Percentiles rank a stretch among this genome's conserved stretches.
Conservation (phyloP, 2,329 filamentous ascomycete genomes). For the Aureobasidium sp. region DNA sequence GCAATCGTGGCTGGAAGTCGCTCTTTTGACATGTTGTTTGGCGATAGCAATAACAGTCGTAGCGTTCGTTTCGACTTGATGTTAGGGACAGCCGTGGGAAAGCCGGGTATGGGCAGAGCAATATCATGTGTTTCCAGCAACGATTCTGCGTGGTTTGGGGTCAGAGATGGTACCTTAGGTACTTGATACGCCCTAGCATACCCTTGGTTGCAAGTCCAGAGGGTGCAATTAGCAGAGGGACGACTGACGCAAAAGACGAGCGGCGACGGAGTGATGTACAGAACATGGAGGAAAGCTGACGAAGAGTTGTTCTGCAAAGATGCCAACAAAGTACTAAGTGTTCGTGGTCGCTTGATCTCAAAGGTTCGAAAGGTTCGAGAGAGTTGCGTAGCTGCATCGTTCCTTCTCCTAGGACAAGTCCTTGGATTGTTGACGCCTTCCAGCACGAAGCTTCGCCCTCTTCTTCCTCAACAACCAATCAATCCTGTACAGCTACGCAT, state of each 20-base stretch:
- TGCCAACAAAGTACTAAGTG: not conserved
- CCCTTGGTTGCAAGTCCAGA: conserved; percentile 24
- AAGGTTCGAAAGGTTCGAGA: not conserved
- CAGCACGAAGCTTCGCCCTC: not conserved
- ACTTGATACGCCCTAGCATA: conserved; percentile 3
- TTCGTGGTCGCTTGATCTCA: not conserved
- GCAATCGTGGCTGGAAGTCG: conserved; percentile 18
- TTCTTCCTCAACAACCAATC: not conserved
- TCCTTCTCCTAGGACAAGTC: not conserved
- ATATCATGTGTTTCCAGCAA: conserved; percentile 30
- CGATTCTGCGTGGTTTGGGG: conserved; percentile 19
- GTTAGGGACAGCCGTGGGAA: conserved; percentile 9
- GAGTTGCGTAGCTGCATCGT: not conserved
- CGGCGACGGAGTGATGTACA: conserved; percentile 32
- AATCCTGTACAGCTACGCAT: not conserved
- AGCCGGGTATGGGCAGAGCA: conserved; percentile 18
- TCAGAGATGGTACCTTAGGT: not conserved
- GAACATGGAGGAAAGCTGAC: conserved; percentile 24
- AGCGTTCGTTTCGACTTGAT: conserved; percentile 14
- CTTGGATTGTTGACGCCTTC: not conserved
- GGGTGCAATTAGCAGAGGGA: conserved; percentile 25
- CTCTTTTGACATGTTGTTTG: conserved; percentile 15
- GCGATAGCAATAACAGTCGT: conserved; percentile 25
- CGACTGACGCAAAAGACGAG: conserved; percentile 28
- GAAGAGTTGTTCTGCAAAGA: not conserved